phyloP scores from a whole-genome alignment of 805 yeast species.

The Candida ipomoeae region DNA sequence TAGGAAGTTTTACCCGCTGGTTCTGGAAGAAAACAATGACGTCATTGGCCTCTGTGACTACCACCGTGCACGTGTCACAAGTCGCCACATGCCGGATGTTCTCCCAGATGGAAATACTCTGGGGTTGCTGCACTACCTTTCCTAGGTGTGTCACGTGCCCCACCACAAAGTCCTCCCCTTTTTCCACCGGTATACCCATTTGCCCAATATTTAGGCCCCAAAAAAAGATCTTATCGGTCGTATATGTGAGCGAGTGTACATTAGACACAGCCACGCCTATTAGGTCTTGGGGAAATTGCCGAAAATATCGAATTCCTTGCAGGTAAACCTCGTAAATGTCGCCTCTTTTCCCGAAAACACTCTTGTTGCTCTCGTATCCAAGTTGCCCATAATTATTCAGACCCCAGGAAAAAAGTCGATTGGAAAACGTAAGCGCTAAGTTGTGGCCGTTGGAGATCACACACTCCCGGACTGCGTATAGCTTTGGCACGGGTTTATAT shows the following conservation, averaged over 20 bases:
- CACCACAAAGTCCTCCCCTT: not conserved
- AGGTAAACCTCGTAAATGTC: conserved; percentile 39
- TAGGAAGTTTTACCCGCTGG: conserved; percentile 49
- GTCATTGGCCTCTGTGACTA: conserved; percentile 54
- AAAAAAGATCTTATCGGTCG: conserved; percentile 44
- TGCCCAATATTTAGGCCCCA: conserved; percentile 88
- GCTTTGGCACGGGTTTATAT: conserved; percentile 40
- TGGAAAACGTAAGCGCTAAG: conserved; percentile 48
- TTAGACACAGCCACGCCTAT: conserved; percentile 58
- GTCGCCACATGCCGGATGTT: conserved; percentile 57
- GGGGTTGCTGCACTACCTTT: not conserved
- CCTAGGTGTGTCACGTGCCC: not conserved
- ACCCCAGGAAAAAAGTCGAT: conserved; percentile 78
- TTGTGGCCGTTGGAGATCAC: conserved; percentile 67
- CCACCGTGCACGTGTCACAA: conserved; percentile 65
- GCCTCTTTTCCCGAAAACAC: conserved; percentile 17
- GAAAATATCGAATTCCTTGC: conserved; percentile 24
- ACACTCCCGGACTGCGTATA: conserved; percentile 25
- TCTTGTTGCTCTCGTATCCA: conserved; percentile 37
- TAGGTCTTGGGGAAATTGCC: conserved; percentile 24
- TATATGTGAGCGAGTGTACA: conserved; percentile 62
- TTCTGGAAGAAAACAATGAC: conserved; percentile 59
- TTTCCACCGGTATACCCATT: conserved; percentile 3
- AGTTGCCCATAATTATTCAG: conserved; percentile 62
- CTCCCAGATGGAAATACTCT: conserved; percentile 39